Percentiles rank a stretch among this genome's conserved stretches.
Conservation (phyloP, 2,329 filamentous ascomycete genomes). For the Apiospora rasikravindrae region DNA sequence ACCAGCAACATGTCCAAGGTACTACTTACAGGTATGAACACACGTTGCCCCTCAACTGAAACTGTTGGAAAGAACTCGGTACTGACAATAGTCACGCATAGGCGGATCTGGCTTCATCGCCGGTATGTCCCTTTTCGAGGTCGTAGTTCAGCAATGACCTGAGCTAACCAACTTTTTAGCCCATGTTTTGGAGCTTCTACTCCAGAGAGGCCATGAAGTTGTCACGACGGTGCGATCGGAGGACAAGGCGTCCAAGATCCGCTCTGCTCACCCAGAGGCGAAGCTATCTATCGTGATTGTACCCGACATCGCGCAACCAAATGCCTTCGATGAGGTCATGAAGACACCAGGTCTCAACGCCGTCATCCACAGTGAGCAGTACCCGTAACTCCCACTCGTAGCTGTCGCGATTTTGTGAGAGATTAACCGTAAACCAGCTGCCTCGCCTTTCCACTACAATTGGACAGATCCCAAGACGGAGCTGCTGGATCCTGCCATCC, state of each 20-base stretch:
- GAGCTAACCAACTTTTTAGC: conserved; percentile 40
- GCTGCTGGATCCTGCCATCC: conserved; percentile 62
- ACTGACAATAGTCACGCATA: conserved; percentile 28
- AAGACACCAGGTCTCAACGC: conserved; percentile 55
- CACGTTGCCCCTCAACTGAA: background rate
- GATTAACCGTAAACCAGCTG: conserved; percentile 37
- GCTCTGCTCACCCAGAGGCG: conserved; percentile 52
- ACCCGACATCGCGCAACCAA: conserved; percentile 74
- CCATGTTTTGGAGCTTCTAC: conserved; percentile 60
- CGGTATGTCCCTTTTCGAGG: conserved; percentile 38
- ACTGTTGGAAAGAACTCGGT: background rate
- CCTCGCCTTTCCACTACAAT: conserved; percentile 63
- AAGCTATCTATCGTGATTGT: conserved; percentile 65
- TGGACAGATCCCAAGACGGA: conserved; percentile 57
- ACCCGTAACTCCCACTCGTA: background rate
- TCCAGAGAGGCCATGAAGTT: conserved; percentile 55
- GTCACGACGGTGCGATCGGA: conserved; percentile 62
- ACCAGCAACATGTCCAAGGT: conserved; percentile 48
- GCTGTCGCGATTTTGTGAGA: background rate
- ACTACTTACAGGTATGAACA: conserved; percentile 49
- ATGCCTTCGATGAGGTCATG: conserved; percentile 73
- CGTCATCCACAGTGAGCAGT: conserved; percentile 56
- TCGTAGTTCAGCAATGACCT: background rate
- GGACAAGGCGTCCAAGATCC: conserved; percentile 58
- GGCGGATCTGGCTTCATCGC: conserved; percentile 60